Conservation (phyloP, 805 yeast species). For the Kodamaea neixiangensis region DNA sequence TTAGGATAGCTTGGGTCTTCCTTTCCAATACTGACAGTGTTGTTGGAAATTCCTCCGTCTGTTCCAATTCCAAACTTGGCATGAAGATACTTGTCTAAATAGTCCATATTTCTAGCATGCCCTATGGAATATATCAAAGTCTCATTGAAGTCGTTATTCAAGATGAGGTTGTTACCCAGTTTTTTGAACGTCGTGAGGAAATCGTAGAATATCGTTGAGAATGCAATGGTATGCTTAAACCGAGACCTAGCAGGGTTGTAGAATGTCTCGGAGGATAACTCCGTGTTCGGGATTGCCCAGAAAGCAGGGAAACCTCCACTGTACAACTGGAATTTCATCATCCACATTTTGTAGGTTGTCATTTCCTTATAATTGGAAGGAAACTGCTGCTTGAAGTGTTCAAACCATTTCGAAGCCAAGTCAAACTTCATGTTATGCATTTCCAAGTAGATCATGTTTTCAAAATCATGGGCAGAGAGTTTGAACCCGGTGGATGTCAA, state of each 20-base stretch:
- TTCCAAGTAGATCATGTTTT: slow-evolving; percentile 40
- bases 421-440: slow-evolving; percentile 37
- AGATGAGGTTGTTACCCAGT: slow-evolving; percentile 9
- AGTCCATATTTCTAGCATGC: slow-evolving; percentile 21
- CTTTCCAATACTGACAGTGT: slow-evolving; percentile 5
- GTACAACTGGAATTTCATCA: slow-evolving; percentile 31
- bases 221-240: slow-evolving; percentile 20
- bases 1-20: slow-evolving; percentile 27
- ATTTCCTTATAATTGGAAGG: slow-evolving; percentile 14
- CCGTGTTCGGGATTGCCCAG: slow-evolving; percentile 31
- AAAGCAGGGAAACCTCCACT: slow-evolving; percentile 33
- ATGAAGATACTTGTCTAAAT: slow-evolving; percentile 27
- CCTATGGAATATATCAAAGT: slow-evolving; percentile 39
- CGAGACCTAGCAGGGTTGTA: slow-evolving; percentile 22
- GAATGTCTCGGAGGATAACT: slow-evolving; percentile 14
- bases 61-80: slow-evolving; percentile 33
- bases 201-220: slow-evolving; percentile 27
- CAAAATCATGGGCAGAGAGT: slow-evolving; percentile 32
- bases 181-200: slow-evolving; percentile 17
- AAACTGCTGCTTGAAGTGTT: slow-evolving; percentile 29
- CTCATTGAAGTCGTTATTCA: slow-evolving; percentile 24
- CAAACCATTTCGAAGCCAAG: slow-evolving; percentile 43
- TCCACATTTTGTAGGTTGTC: slow-evolving; percentile 40
- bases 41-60: slow-evolving; percentile 22
- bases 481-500: slow-evolving; percentile 15